phyloP scores from a whole-genome alignment of 2,329 filamentous ascomycete genomes.

The Epicoccum sorghinum region DNA sequence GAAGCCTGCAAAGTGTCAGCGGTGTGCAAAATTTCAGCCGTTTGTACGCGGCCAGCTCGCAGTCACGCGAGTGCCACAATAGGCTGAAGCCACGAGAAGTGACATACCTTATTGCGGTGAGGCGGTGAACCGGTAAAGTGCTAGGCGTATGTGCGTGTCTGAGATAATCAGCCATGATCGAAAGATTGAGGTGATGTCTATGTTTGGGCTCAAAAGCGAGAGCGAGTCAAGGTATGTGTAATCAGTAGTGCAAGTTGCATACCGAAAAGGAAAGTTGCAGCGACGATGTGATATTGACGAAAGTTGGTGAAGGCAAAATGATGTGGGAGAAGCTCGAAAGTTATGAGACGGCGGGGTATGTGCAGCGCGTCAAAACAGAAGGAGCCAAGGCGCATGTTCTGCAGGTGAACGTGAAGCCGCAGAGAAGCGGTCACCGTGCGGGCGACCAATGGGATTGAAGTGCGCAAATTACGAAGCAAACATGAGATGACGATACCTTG shows the following conservation, averaged over 20 bases:
- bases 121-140: not conserved
- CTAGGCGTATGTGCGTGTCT: slow-evolving; percentile 17
- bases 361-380: slow-evolving; percentile 4
- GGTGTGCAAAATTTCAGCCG: slow-evolving; percentile 1
- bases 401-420: slow-evolving; percentile 18
- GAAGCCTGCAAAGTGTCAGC: slow-evolving; percentile 29
- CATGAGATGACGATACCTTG: not conserved
- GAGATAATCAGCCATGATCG: slow-evolving; percentile 18
- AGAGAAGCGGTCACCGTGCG: slow-evolving; percentile 8
- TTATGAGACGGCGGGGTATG: slow-evolving; percentile 2
- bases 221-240: not conserved
- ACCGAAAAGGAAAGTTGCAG: slow-evolving; percentile 3
- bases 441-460: not conserved
- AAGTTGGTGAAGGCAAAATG: not conserved
- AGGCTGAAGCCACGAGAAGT: not conserved
- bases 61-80: no score
- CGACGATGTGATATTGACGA: not conserved
- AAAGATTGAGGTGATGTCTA: slow-evolving; percentile 14
- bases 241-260: not conserved
- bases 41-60: no score
- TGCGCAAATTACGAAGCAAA: not conserved
- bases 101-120: slow-evolving; percentile 22
- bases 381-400: slow-evolving; percentile 9
- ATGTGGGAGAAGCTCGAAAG: slow-evolving; percentile 4
- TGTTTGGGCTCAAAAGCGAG: slow-evolving; percentile 2